A percentile compares a stretch with the other conserved stretches of the same genome.
These are phyloP conservation scores for Solanum chacoense DNA, from an alignment of 305 asterid genomes.

Conservation along the genomic window DNA sequence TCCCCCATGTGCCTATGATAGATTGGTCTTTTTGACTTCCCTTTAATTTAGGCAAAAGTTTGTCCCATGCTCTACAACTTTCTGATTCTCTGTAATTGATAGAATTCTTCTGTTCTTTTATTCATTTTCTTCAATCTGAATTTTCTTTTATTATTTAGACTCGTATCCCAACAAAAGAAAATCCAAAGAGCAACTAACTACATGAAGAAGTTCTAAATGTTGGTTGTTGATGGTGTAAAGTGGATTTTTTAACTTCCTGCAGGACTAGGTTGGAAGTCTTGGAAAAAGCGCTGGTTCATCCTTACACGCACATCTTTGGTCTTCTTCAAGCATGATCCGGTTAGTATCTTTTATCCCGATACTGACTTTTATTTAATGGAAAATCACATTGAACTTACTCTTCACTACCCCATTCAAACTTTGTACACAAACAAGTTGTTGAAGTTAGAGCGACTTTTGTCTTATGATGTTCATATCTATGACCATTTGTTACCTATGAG, in stretches of 20 bases:
- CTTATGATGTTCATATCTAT: background rate
- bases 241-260: constrained; percentile 23
- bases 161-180: background rate
- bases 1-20: background rate
- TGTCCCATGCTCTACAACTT: background rate
- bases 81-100: background rate
- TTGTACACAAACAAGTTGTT: background rate
- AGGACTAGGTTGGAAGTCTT: constrained; percentile 96
- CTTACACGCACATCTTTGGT: constrained; percentile 95
- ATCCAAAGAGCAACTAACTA: background rate
- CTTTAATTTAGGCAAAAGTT: background rate
- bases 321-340: constrained; percentile 92
- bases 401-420: background rate
- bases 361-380: background rate
- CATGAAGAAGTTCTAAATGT: background rate
- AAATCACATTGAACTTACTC: background rate
- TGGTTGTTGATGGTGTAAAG: background rate
- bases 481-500: background rate
- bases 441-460: background rate
- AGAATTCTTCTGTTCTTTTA: background rate
- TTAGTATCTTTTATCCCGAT: constrained; percentile 26
- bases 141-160: background rate
- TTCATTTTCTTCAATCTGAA: background rate
- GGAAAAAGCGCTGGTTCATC: constrained; percentile 97
- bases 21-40: background rate